Evolutionary conservation across 1,284 basidiomycete species (phyloP), one percentile per base, ranked within the genome.

Genomic region (Erythrobasidium hasegawianum): DNA sequence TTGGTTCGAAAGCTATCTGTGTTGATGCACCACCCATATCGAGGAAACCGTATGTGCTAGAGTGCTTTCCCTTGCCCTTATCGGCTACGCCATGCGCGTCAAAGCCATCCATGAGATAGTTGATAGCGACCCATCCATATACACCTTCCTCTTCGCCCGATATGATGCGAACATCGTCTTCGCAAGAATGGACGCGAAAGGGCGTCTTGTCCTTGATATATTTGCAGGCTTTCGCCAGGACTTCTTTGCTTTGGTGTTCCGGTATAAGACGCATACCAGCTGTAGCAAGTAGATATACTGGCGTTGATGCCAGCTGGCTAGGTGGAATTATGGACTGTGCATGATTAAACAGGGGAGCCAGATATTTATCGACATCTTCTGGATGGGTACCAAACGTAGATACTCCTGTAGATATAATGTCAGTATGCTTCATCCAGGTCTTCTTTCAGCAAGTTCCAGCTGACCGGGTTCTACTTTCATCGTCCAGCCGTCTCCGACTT

Each of bases 21-120:
- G 95, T 97, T 29, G 92, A 96, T 20, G 96, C 95, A 40, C 95
- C 95, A 61, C 95, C 95, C 96, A 98, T 98, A 77, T 99, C 96
- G 69, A 99, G 81, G 78, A 99, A 99, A 2, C 96, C 96, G 74
- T 91, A 97, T 2, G 96, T 97, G 38, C 90, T 89, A 65, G 78
- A 76, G 59, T 79, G 78, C 43, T 74, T 75, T 14, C 57, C 64
- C 10, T 56, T 40, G 8, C 65, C 65, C 45, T 67, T 27, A 55
- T 61, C 65, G 29, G 59, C 69, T 43, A 76, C 76, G 1, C 76
- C 76, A 54, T 83, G 81, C 14, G 85, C 84, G 14, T 83, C 82
- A 76, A 99, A 99, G 1, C 94, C 95, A 75, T 98, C 90, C 92
- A 97, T 96, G 50, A 98, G 86, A 77, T 99, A 98, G 78, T 98